A percentile compares a stretch with the other conserved stretches of the same genome.
Conservation (phyloP, 139 green algal genomes). For the Micromonas commoda region DNA sequence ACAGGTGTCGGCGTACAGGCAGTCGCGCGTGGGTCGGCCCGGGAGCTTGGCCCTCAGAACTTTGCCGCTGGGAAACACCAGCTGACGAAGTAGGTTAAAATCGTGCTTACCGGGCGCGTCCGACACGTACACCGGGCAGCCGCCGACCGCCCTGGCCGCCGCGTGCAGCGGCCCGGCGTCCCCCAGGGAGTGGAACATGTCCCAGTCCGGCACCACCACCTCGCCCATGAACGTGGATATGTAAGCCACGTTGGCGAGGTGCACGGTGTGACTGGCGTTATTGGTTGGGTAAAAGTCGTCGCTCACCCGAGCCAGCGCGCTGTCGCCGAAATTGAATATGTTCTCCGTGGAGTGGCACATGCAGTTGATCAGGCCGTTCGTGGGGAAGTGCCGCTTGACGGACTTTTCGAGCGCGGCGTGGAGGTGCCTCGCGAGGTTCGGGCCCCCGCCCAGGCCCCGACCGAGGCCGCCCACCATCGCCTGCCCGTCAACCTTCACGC, state of each 20-base stretch:
- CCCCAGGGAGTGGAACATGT: constrained; percentile 46
- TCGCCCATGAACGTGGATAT: constrained; percentile 61
- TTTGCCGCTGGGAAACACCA: constrained; percentile 70
- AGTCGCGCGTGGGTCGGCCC: constrained; percentile 79
- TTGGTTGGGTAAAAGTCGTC: constrained; percentile 57
- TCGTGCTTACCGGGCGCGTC: constrained; percentile 77
- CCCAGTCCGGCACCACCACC: constrained; percentile 48
- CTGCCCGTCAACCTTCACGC: constrained; percentile 80
- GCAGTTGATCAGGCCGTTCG: constrained; percentile 94
- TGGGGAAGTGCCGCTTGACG: constrained; percentile 68
- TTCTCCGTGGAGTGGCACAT: constrained; percentile 98
- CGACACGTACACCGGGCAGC: constrained; percentile 74
- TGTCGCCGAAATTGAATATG: constrained; percentile 59
- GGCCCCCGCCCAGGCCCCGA: constrained; percentile 52
- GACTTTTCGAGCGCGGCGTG: constrained; percentile 54
- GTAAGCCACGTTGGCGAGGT: constrained; percentile 69
- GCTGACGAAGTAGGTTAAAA: constrained; percentile 55
- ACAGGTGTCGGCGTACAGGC: constrained; percentile 76
- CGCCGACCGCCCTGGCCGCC: constrained; percentile 54
- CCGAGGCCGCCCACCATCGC: constrained; percentile 49
- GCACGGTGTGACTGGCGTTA: constrained; percentile 65
- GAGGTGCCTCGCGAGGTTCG: constrained; percentile 41
- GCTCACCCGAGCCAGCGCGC: constrained; percentile 37
- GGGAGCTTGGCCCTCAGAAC: constrained; percentile 60
- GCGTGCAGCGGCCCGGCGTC: constrained; percentile 45